Evolutionary conservation across 768 basidiomycete species (phyloP).

Genomic region (Boletellus sp.): DNA sequence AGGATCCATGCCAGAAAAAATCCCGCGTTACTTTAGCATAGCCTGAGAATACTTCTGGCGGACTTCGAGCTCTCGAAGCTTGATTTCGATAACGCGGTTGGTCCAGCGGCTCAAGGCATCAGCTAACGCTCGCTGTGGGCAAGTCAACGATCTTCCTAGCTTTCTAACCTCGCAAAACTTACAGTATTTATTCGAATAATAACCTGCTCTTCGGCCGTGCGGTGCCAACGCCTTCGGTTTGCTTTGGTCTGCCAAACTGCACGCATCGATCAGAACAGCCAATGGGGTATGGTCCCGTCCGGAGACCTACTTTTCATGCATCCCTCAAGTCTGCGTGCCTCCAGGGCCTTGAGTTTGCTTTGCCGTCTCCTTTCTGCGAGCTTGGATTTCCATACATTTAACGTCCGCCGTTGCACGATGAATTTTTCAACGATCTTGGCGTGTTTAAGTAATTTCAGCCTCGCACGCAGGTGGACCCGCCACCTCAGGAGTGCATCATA

Average conservation of each 20-base stretch:
- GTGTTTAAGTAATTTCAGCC: conserved; percentile 47
- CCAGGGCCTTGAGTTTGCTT: conserved; percentile 41
- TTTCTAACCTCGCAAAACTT: conserved; percentile 7
- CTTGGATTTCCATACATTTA: conserved; percentile 46
- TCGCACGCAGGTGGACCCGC: conserved; percentile 51
- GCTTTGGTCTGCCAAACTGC: conserved; percentile 48
- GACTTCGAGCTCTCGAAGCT: conserved; percentile 67
- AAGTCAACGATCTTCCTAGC: neutral
- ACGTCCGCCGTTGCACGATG: conserved; percentile 46
- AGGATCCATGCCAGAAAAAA: conserved; percentile 11
- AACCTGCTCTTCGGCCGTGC: conserved; percentile 44
- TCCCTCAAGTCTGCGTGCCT: conserved; percentile 33
- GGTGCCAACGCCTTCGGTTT: conserved; percentile 37
- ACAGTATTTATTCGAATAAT: conserved; percentile 40
- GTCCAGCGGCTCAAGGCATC: conserved; percentile 59
- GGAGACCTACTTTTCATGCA: conserved; percentile 32
- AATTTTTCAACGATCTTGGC: conserved; percentile 53
- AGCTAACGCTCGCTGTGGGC: conserved; percentile 49
- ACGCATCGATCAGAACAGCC: conserved; percentile 4
- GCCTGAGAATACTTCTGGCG: conserved; percentile 42
- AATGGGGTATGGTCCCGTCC: conserved; percentile 10
- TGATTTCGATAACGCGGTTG: conserved; percentile 67
- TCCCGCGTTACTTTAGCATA: conserved; percentile 34
- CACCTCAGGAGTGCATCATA: conserved; percentile 52
- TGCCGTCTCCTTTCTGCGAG: conserved; percentile 44